phyloP scores from a whole-genome alignment of 306 rosid genomes.

The Acacia melanoxylon region DNA sequence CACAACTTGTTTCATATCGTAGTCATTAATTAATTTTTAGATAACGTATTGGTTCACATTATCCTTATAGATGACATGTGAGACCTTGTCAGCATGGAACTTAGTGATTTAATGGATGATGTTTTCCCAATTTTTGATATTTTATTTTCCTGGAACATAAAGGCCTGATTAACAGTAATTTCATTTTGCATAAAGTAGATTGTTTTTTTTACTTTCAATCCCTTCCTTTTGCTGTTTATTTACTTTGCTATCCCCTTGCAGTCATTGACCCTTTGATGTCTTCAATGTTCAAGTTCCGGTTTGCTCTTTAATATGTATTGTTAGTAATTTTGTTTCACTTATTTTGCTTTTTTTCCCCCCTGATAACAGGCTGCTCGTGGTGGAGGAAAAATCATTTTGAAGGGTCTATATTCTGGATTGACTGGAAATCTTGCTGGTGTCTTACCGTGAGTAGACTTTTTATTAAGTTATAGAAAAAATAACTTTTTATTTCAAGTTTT shows the following conservation, averaged over 20 bases:
- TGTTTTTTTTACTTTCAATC: background rate
- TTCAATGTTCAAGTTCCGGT: constrained; percentile 6
- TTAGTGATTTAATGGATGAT: background rate
- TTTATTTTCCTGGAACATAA: background rate
- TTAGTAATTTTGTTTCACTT: background rate
- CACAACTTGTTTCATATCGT: constrained; percentile 8
- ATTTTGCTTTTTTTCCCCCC: constrained; percentile 15
- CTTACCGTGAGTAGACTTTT: constrained; percentile 74
- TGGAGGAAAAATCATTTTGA: constrained; percentile 72
- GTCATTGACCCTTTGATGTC: background rate
- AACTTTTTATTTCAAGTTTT: constrained; percentile 11
- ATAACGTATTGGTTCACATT: background rate
- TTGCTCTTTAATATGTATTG: background rate
- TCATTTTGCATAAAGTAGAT: background rate
- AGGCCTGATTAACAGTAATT: background rate
- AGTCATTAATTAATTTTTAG: background rate
- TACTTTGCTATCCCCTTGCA: background rate
- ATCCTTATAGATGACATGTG: constrained; percentile 5
- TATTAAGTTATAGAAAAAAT: constrained; percentile 20
- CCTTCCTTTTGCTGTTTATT: background rate
- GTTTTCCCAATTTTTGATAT: background rate
- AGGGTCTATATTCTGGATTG: constrained; percentile 94
- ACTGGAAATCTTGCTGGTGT: constrained; percentile 90
- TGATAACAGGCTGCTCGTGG: constrained; percentile 74
- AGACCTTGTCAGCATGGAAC: constrained; percentile 3